phyloP scores from a whole-genome alignment of 306 rosid genomes.

The Bauhinia variegata region DNA sequence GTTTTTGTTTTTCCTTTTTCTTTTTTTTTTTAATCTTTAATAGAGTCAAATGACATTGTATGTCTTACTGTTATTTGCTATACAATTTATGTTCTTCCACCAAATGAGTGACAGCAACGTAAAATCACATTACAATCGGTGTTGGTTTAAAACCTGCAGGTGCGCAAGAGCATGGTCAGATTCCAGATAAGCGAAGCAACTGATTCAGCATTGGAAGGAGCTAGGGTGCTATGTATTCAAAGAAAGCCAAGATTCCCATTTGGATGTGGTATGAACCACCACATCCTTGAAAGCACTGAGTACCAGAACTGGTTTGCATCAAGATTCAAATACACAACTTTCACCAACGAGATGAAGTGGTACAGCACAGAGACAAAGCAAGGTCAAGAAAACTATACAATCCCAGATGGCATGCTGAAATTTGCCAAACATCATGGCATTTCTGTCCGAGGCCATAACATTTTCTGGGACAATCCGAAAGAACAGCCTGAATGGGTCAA shows the following conservation, averaged over 20 bases:
- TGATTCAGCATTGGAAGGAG: constrained; percentile 52
- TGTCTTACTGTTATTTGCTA: too few species aligned
- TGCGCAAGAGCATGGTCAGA: constrained; percentile 59
- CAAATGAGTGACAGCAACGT: too few species aligned
- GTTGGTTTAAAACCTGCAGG: constrained; percentile 45
- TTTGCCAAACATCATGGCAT: constrained; percentile 54
- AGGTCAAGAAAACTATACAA: constrained; percentile 69
- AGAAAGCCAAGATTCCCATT: constrained; percentile 53
- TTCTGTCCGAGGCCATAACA: constrained; percentile 67
- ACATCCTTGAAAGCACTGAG: constrained; percentile 53
- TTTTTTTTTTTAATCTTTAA: too few species aligned
- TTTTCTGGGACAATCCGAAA: constrained; percentile 62
- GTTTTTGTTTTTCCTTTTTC: too few species aligned
- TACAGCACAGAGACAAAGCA: constrained; percentile 57
- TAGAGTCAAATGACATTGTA: too few species aligned
- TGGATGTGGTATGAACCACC: constrained; percentile 64
- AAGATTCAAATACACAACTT: constrained; percentile 66
- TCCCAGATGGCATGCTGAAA: constrained; percentile 66
- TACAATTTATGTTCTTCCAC: too few species aligned
- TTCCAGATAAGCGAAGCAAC: constrained; percentile 46
- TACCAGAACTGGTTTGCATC: constrained; percentile 66
- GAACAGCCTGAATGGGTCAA: constrained; percentile 65
- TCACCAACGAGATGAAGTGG: constrained; percentile 88
- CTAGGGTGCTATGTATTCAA: constrained; percentile 44
- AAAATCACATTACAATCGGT: not conserved